These are phyloP conservation scores for Fusarium fujikuroi DNA, from an alignment of 2,329 filamentous ascomycete genomes.

Conservation along the genomic window DNA sequence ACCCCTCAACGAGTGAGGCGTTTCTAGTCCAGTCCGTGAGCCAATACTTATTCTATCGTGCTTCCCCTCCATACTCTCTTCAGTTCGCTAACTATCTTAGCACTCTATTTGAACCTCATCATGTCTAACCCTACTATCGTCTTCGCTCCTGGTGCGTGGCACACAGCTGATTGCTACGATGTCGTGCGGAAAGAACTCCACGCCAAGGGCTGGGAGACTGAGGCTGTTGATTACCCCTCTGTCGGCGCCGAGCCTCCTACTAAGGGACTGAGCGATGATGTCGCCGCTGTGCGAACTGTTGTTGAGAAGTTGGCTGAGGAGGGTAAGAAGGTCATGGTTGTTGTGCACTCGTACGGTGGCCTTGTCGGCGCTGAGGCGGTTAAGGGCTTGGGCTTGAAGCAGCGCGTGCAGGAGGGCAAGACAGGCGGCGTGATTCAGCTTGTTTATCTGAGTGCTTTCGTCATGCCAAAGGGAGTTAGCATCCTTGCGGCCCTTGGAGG, in stretches of 20 bases:
- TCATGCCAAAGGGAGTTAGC: neutral
- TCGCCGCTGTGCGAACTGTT: neutral
- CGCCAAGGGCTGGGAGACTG: neutral
- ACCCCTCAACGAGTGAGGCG: neutral
- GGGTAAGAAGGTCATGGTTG: constrained; percentile 12
- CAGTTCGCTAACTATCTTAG: neutral
- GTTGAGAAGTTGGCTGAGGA: neutral
- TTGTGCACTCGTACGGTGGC: constrained; percentile 15
- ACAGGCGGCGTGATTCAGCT: constrained; percentile 1
- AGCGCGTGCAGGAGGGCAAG: constrained; percentile 11
- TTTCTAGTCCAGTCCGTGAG: neutral
- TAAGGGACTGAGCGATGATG: neutral
- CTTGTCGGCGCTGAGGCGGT: constrained; percentile 11
- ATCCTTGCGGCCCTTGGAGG: neutral
- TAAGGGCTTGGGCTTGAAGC: constrained; percentile 5
- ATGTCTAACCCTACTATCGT: constrained; percentile 17
- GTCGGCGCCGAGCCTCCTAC: constrained; percentile 17
- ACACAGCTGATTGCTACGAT: constrained; percentile 12
- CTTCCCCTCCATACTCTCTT: neutral
- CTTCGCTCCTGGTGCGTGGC: constrained; percentile 15
- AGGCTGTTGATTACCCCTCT: constrained; percentile 16
- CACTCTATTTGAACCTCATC: neutral
- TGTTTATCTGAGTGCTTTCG: constrained; percentile 7
- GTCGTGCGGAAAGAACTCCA: neutral
- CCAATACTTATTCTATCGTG: neutral